Conservation (phyloP, 768 basidiomycete genomes). For the Cystobasidium onofrii region DNA sequence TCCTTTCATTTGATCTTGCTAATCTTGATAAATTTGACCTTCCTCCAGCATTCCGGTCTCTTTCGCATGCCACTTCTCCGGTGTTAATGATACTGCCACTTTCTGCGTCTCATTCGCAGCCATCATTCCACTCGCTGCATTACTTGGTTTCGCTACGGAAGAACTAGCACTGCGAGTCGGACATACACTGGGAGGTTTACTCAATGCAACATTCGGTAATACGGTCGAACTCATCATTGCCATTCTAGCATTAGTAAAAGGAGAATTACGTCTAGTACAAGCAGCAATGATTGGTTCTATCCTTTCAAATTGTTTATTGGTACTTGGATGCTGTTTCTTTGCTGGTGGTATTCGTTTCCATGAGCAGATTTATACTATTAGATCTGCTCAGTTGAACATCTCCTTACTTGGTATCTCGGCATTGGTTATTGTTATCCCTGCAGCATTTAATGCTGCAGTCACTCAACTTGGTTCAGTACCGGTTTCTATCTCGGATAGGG, state of each 20-base stretch:
- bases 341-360: slow-evolving; percentile 36
- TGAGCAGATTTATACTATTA: slow-evolving; percentile 40
- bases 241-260: slow-evolving; percentile 67
- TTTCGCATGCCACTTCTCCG: slow-evolving; percentile 16
- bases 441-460: slow-evolving; percentile 65
- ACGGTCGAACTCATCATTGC: slow-evolving; percentile 41
- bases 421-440: slow-evolving; percentile 44
- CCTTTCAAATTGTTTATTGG: slow-evolving; percentile 66
- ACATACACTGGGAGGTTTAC: slow-evolving; percentile 46
- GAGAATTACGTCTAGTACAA: slow-evolving; percentile 71
- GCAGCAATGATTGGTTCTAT: slow-evolving; percentile 74
- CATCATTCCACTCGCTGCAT: slow-evolving; percentile 74
- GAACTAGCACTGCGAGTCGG: slow-evolving; percentile 74
- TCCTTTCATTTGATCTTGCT: not conserved
- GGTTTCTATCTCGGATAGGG: slow-evolving; percentile 38
- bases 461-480: slow-evolving; percentile 31
- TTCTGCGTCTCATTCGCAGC: slow-evolving; percentile 63
- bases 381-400: slow-evolving; percentile 41
- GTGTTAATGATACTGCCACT: not conserved
- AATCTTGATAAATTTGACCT: not conserved
- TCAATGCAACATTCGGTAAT: slow-evolving; percentile 61
- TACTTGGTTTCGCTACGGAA: slow-evolving; percentile 76
- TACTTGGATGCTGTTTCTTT: slow-evolving; percentile 60
- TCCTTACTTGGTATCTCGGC: slow-evolving; percentile 39
- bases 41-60: slow-evolving; percentile 11